These are phyloP conservation scores for Penicillium brasilianum DNA, from an alignment of 2,329 filamentous ascomycete species.

Conservation along the genomic window DNA sequence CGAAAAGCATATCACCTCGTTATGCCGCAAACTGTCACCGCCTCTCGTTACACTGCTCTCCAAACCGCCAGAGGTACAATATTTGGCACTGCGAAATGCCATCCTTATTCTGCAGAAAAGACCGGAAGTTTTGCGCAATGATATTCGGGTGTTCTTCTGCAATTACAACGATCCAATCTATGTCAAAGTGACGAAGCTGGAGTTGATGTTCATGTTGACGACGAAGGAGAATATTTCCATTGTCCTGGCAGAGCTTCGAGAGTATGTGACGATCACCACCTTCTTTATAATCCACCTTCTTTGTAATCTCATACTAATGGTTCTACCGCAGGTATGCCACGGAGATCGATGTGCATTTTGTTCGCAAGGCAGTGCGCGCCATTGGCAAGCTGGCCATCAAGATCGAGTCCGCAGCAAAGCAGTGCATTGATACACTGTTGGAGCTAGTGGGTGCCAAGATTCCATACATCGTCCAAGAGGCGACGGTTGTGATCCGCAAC, in stretches of 20 bases:
- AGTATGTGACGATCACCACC: slow-evolving; percentile 58
- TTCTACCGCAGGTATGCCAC: slow-evolving; percentile 71
- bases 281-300: too few species aligned
- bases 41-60: slow-evolving; percentile 92
- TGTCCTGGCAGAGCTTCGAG: slow-evolving; percentile 88
- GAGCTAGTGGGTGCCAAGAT: slow-evolving; percentile 97
- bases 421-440: slow-evolving; percentile 90
- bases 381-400: slow-evolving; percentile 99
- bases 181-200: slow-evolving; percentile 97
- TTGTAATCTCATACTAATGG: slow-evolving; percentile 4
- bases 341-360: slow-evolving; percentile 98
- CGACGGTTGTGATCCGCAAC: slow-evolving; percentile 96
- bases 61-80: slow-evolving; percentile 98
- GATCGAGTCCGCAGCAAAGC: slow-evolving; percentile 88
- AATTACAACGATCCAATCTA: slow-evolving; percentile 99
- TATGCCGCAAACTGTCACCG: slow-evolving; percentile 92
- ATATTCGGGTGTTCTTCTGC: slow-evolving; percentile 99
- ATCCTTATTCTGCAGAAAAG: slow-evolving; percentile 89
- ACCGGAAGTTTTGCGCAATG: slow-evolving; percentile 91
- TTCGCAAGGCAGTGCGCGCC: slow-evolving; percentile 93
- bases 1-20: slow-evolving; percentile 80
- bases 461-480: slow-evolving; percentile 98
- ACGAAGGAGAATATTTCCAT: slow-evolving; percentile 95
- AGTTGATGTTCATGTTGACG: slow-evolving; percentile 98
- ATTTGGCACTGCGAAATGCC: slow-evolving; percentile 90